Conservation (phyloP, 2,329 filamentous ascomycete genomes). For the Fusarium equiseti region DNA sequence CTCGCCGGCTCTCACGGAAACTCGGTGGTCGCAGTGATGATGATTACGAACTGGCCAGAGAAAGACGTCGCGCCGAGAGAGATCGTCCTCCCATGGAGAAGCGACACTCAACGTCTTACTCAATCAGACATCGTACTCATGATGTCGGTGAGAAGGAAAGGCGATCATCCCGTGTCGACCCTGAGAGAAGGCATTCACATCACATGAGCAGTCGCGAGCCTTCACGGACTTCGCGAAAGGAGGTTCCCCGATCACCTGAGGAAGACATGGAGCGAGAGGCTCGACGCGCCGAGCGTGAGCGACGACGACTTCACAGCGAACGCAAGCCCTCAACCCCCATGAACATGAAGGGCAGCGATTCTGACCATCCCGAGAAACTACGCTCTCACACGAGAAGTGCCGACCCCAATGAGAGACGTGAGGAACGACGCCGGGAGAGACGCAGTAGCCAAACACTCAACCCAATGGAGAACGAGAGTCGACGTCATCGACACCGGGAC, state of each 20-base stretch:
- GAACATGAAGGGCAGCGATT: conserved; percentile 10
- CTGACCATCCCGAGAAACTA: conserved; percentile 11
- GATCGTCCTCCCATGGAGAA: conserved; percentile 22
- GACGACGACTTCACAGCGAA: conserved; percentile 19
- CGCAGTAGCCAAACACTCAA: conserved; percentile 15
- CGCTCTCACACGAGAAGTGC: conserved; percentile 3
- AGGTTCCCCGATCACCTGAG: not conserved
- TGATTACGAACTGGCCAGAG: conserved; percentile 11
- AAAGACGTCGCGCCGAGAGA: conserved; percentile 12
- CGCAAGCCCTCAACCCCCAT: conserved; percentile 4
- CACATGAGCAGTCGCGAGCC: conserved; percentile 21
- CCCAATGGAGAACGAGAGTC: conserved; percentile 16
- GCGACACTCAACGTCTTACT: conserved; percentile 23
- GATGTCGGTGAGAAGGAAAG: conserved; percentile 3
- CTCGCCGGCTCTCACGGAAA: conserved; percentile 22
- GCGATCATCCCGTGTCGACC: not conserved
- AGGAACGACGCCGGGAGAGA: conserved; percentile 9
- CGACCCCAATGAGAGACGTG: conserved; percentile 8
- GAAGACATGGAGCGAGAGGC: conserved; percentile 18
- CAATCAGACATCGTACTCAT: conserved; percentile 13
- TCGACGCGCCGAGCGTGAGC: conserved; percentile 26
- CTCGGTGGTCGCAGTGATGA: conserved; percentile 11
- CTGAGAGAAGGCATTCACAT: conserved; percentile 4
- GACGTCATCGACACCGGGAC: conserved; percentile 5
- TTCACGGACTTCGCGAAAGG: conserved; percentile 7